phyloP scores from a whole-genome alignment of 768 basidiomycete genomes.

The Trametes gibbosa region DNA sequence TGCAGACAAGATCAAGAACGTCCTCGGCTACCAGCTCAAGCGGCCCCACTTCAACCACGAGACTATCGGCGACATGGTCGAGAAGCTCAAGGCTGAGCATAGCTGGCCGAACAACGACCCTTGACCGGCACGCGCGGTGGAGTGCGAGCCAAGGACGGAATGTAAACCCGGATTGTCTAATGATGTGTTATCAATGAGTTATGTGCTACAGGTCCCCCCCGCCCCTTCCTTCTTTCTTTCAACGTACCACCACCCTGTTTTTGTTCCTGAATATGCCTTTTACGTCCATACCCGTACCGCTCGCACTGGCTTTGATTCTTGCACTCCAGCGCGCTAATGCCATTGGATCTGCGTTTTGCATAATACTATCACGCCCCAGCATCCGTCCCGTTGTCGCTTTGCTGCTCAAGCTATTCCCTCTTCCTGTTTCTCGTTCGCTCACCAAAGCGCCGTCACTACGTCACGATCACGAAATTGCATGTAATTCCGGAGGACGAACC shows the following conservation, averaged over 20 bases:
- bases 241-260: background rate
- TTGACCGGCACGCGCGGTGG: constrained; percentile 1
- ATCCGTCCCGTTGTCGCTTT: background rate
- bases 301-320: constrained; percentile 7
- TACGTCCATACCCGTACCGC: constrained; percentile 12
- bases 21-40: constrained; percentile 68
- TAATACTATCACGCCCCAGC: constrained; percentile 9
- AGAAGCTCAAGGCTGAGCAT: constrained; percentile 78
- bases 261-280: background rate
- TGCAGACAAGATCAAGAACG: constrained; percentile 69
- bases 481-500: background rate
- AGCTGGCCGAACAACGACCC: constrained; percentile 37
- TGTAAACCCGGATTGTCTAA: constrained; percentile 17
- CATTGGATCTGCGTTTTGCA: background rate
- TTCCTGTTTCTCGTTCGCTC: background rate
- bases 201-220: constrained; percentile 12
- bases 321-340: constrained; percentile 9
- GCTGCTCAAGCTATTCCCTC: background rate
- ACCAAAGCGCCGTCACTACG: background rate
- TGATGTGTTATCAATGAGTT: constrained; percentile 22
- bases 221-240: background rate
- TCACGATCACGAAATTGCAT: constrained; percentile 7
- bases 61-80: constrained; percentile 64
- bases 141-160: constrained; percentile 11
- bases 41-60: constrained; percentile 62